Evolutionary conservation across 768 basidiomycete genomes (phyloP).

Genomic region (Auricularia heimuer): DNA sequence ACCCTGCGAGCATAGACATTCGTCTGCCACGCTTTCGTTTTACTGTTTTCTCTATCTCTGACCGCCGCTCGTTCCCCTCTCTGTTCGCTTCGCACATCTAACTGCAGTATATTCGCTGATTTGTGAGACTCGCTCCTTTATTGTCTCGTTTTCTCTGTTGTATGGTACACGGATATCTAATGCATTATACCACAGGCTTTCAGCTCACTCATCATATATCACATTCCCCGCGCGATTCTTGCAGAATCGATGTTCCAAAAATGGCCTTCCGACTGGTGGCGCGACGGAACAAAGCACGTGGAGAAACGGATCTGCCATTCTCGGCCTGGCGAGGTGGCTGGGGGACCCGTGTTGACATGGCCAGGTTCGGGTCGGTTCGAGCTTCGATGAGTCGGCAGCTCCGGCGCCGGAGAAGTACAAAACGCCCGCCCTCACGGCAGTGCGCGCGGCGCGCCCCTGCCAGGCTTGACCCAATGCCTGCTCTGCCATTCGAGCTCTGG

Average conservation of each 20-base stretch:
- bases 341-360: too few relatives aligned
- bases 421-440: neutral
- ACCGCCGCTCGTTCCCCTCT: neutral
- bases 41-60: neutral
- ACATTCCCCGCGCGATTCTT: neutral
- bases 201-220: neutral
- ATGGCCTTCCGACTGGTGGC: too few relatives aligned
- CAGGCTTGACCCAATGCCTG: neutral
- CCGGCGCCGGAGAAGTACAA: neutral
- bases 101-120: neutral
- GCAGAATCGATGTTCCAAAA: too few relatives aligned
- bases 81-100: neutral
- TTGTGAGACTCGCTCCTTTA: neutral
- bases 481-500: neutral
- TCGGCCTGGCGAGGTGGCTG: too few relatives aligned
- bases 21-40: neutral
- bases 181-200: neutral
- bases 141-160: neutral
- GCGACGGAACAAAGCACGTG: too few relatives aligned
- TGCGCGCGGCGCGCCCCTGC: neutral
- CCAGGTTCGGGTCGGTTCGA: too few relatives aligned
- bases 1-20: neutral
- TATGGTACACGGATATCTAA: neutral
- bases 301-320: too few relatives aligned
- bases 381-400: too few relatives aligned